These are phyloP conservation scores for Ophioceras dolichostomum DNA, from an alignment of 2,329 filamentous ascomycete genomes.

Conservation along the genomic window DNA sequence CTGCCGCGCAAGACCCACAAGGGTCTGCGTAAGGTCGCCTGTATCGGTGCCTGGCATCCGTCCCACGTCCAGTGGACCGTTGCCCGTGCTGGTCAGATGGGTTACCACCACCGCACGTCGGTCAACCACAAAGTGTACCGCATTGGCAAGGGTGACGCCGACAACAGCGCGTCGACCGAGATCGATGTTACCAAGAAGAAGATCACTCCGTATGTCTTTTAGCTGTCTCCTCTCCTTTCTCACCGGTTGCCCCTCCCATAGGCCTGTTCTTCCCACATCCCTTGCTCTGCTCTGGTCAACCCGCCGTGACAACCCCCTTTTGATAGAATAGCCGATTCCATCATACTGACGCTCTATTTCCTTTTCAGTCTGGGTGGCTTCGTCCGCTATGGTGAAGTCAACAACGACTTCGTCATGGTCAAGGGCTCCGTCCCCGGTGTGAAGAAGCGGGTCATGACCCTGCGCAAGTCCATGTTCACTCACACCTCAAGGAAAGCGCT, in stretches of 20 bases:
- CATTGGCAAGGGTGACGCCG: constrained; percentile 83
- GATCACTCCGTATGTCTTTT: constrained; percentile 86
- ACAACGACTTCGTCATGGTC: constrained; percentile 95
- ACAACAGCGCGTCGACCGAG: constrained; percentile 87
- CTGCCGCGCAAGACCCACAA: constrained; percentile 99
- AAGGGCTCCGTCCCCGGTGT: constrained; percentile 97
- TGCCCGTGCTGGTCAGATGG: constrained; percentile 97
- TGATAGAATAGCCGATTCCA: constrained; percentile 4
- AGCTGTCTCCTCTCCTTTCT: not conserved
- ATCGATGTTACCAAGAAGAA: constrained; percentile 98
- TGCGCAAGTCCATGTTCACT: constrained; percentile 96
- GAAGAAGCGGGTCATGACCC: constrained; percentile 99
- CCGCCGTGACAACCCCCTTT: too few species aligned
- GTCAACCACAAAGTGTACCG: constrained; percentile 99
- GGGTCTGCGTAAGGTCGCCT: constrained; percentile 99
- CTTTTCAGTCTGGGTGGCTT: constrained; percentile 81
- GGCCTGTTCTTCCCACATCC: not conserved
- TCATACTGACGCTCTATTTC: constrained; percentile 7
- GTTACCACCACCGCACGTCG: constrained; percentile 99
- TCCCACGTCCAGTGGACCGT: constrained; percentile 99
- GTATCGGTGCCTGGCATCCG: constrained; percentile 99
- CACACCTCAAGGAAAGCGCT: constrained; percentile 92
- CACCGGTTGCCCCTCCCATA: not conserved
- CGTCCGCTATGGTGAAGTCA: constrained; percentile 97
- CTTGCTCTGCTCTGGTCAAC: constrained; percentile 1